phyloP scores from a whole-genome alignment of 2,329 filamentous ascomycete genomes.

The Periconia sp. region DNA sequence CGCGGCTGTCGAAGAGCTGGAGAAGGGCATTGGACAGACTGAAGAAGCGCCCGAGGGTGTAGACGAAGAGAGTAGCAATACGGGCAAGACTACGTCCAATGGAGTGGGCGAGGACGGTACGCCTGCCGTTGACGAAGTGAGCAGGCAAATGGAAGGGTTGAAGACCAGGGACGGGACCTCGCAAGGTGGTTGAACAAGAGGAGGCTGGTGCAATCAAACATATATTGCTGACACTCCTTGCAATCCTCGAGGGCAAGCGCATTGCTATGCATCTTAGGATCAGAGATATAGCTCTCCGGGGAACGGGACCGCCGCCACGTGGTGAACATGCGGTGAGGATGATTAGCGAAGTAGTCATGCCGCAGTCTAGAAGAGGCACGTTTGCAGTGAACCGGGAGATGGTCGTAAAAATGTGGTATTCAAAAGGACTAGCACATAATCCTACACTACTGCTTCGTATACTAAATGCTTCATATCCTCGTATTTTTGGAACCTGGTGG shows the following conservation, averaged over 20 bases:
- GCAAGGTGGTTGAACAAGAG: constrained; percentile 31
- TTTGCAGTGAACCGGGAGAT: too few species aligned
- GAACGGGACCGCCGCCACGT: constrained; percentile 22
- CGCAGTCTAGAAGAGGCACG: too few species aligned
- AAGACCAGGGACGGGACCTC: constrained; percentile 24
- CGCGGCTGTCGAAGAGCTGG: constrained; percentile 52
- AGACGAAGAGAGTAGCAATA: constrained; percentile 25
- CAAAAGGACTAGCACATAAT: too few species aligned
- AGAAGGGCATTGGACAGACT: constrained; percentile 43
- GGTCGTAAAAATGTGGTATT: too few species aligned
- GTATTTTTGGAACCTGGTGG: too few species aligned
- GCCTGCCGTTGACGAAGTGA: constrained; percentile 35
- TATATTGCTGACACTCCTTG: constrained; percentile 29
- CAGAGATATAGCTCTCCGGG: constrained; percentile 14
- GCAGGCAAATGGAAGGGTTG: constrained; percentile 40
- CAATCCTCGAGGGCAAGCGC: constrained; percentile 13
- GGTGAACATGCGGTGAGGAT: constrained; percentile 15
- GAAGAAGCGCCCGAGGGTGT: constrained; percentile 40
- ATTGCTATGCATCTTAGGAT: constrained; percentile 2
- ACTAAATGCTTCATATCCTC: too few species aligned
- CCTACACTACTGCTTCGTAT: too few species aligned
- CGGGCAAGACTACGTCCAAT: constrained; percentile 19
- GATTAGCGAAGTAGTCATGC: too few species aligned
- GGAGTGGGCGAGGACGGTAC: constrained; percentile 18
- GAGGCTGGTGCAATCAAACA: constrained; percentile 23